Percentiles rank a stretch among this genome's conserved stretches.
Evolutionary conservation across 2,329 filamentous ascomycete species (phyloP).

Genomic region (Penicillium oxalicum): DNA sequence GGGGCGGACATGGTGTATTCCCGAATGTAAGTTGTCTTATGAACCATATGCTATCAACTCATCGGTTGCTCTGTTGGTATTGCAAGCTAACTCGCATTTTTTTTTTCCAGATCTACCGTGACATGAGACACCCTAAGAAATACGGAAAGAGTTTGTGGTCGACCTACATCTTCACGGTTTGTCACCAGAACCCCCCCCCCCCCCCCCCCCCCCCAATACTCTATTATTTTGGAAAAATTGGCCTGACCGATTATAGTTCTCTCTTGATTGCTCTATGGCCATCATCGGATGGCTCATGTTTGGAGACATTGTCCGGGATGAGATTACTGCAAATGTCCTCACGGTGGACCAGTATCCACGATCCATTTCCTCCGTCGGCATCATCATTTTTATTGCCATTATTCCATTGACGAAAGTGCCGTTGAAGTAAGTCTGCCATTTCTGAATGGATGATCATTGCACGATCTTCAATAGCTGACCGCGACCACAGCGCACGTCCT

Average conservation of each 20-base stretch:
- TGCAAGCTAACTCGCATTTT: too few relatives aligned
- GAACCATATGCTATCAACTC: too few relatives aligned
- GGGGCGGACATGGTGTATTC: conserved; percentile 69
- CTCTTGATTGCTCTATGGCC: conserved; percentile 75
- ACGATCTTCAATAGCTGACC: conserved; percentile 16
- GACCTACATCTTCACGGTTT: conserved; percentile 78
- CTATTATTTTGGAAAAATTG: conserved; percentile 1
- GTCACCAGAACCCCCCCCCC: not conserved
- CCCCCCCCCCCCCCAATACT: not conserved
- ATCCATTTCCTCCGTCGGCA: conserved; percentile 67
- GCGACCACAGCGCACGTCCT: conserved; percentile 58
- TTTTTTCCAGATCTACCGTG: conserved; percentile 53
- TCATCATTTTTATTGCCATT: conserved; percentile 82
- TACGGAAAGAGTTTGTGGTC: conserved; percentile 68
- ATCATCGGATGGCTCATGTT: conserved; percentile 90
- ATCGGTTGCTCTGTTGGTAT: too few relatives aligned
- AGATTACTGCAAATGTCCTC: conserved; percentile 87
- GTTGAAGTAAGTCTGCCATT: conserved; percentile 52
- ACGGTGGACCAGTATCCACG: conserved; percentile 66
- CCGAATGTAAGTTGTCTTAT: conserved; percentile 52
- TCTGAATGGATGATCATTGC: too few relatives aligned
- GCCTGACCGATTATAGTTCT: conserved; percentile 48
- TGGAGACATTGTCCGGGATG: conserved; percentile 77
- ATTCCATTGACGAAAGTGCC: conserved; percentile 96
- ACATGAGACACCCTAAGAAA: conserved; percentile 77